Evolutionary conservation across 768 basidiomycete genomes (phyloP), one percentile per base, ranked within the genome.

Genomic region (Gyrodon lividus): DNA sequence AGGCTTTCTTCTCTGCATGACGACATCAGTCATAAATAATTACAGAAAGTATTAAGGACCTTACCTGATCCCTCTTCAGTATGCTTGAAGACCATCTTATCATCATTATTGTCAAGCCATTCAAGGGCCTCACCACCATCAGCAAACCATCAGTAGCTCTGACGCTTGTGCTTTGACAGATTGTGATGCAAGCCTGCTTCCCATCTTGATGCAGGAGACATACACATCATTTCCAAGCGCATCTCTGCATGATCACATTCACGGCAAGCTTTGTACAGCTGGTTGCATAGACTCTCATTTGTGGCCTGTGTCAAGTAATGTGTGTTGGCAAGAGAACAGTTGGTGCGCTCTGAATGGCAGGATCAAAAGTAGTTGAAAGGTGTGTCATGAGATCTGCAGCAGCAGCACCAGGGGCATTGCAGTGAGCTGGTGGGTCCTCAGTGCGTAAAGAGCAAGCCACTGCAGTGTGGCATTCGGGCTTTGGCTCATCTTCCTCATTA

Each of bases 361-460:
- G 70, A 51, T 72, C 64, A 39, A 70, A 55, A 13, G 64, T 57
- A 23, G 34, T 8, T 4, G 61, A 26, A 22, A 72, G 50, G 6
- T 40, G 46, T 1, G 20, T 49, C 13, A 65, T 23, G 23, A 70
- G 57, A 16, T 66, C 66, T 6, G 47, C 31, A 8, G 59, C 57
- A 8, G 52, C 55, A 20, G 48, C 51, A 20, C 50, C 54, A 22
- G 10, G 43, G 41, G 55, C 5, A 39, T 34, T 38, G 22, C 52
- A 41, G 28, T 40, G 37, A 42, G 55, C 19, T 20, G 43, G 28
- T 24, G 59, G 43, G 50, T 55, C 37, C 23, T 54, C 48, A 39
- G 35, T 44, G 7, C 10, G 22, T 9, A 34, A 5, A 23, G 52
- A 22, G 12, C n/a, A 20, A 17, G 53, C 46, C 10, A 58, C 46